A percentile compares a stretch with the other conserved stretches of the same genome.
These are phyloP conservation scores for Linum trigynum DNA, from an alignment of 345 rosid species.

Conservation along the genomic window DNA sequence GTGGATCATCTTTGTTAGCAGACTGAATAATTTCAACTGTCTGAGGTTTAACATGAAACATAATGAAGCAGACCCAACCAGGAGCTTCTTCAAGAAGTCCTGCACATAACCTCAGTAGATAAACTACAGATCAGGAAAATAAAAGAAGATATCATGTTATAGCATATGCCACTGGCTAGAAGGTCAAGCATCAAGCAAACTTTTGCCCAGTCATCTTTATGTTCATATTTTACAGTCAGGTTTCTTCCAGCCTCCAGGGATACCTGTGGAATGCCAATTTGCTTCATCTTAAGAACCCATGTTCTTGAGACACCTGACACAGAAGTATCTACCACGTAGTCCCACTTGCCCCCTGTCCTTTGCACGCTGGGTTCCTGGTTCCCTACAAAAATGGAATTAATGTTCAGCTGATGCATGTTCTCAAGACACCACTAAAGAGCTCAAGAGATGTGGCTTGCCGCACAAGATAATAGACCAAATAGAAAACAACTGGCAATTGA, in stretches of 20 bases:
- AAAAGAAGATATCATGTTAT: not conserved
- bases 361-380: conserved; percentile 28
- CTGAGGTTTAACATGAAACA: conserved; percentile 31
- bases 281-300: conserved; percentile 18
- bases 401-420: not conserved
- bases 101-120: conserved; percentile 28
- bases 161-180: not conserved
- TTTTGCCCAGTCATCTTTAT: not conserved
- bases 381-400: conserved; percentile 21
- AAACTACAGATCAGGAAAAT: conserved; percentile 5
- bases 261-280: conserved; percentile 30
- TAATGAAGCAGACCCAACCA: conserved; percentile 36
- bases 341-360: conserved; percentile 18
- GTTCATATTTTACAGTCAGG: conserved; percentile 7
- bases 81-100: conserved; percentile 32
- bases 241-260: conserved; percentile 13
- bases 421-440: not conserved
- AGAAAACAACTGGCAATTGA: too few species aligned
- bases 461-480: too few species aligned
- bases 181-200: not conserved
- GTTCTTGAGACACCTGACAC: conserved; percentile 17
- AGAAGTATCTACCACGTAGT: conserved; percentile 1
- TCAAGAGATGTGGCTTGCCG: too few species aligned
- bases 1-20: conserved; percentile 27
- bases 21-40: conserved; percentile 21